These are phyloP conservation scores for Oryza brachyantha DNA, from an alignment of 176 grass and related monocot species.

Conservation along the genomic window DNA sequence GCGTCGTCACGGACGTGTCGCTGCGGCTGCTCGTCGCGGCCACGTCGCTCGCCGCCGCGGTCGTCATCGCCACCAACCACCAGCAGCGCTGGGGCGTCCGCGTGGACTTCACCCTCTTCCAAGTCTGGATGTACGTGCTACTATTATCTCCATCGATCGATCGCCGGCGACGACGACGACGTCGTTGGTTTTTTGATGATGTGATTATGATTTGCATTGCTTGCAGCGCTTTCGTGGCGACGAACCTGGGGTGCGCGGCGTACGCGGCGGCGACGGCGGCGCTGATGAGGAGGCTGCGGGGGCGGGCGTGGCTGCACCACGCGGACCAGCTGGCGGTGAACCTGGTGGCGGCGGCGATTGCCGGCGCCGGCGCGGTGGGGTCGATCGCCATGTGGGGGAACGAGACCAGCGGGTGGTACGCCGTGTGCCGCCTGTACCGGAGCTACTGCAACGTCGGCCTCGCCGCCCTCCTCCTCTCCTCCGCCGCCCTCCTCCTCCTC, in stretches of 20 bases:
- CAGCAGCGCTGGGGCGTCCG: conserved; percentile 41
- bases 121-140: conserved; percentile 41
- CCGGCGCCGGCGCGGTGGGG: conserved; percentile 24
- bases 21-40: conserved; percentile 16
- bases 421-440: conserved; percentile 46
- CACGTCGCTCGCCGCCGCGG: conserved; percentile 29
- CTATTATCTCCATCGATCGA: too few relatives aligned
- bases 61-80: conserved; percentile 32
- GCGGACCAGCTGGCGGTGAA: conserved; percentile 12
- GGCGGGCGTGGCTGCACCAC: conserved; percentile 29
- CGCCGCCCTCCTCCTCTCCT: conserved; percentile 27
- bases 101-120: conserved; percentile 39
- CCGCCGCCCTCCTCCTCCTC: conserved; percentile 31
- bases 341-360: conserved; percentile 32
- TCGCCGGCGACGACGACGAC: too few relatives aligned
- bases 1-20: too few relatives aligned
- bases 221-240: conserved; percentile 38
- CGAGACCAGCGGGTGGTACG: conserved; percentile 44
- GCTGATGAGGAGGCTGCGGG: background rate
- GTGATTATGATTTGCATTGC: too few relatives aligned
- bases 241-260: conserved; percentile 11
- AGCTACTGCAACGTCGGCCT: conserved; percentile 32
- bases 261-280: conserved; percentile 39
- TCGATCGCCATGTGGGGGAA: conserved; percentile 49
- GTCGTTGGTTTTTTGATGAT: too few relatives aligned